phyloP scores from a whole-genome alignment of 2,329 filamentous ascomycete genomes.

The Botrytis fragariae region DNA sequence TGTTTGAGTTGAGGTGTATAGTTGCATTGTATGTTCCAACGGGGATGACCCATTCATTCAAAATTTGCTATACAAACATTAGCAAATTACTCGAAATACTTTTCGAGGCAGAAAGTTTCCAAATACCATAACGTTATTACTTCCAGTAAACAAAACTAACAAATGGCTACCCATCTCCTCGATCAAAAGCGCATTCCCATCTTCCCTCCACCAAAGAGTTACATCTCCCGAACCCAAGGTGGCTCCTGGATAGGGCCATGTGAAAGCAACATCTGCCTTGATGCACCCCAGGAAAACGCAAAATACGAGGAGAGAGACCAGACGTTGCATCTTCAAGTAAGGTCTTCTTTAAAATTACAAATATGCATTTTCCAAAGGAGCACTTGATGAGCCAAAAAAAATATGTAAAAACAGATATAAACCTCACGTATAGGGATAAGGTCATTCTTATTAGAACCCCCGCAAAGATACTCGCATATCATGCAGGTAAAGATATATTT shows the following conservation, averaged over 20 bases:
- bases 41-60: conserved; percentile 14
- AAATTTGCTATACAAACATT: conserved; percentile 4
- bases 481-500: conserved; percentile 3
- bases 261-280: conserved; percentile 17
- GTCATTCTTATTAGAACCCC: not conserved
- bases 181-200: conserved; percentile 15
- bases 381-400: not conserved
- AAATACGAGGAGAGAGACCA: not conserved
- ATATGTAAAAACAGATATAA: not conserved
- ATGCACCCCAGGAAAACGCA: not conserved
- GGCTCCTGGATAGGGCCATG: conserved; percentile 1
- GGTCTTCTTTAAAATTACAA: not conserved
- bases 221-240: conserved; percentile 9
- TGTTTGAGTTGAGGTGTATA: conserved; percentile 9
- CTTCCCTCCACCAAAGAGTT: conserved; percentile 16
- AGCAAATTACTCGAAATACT: not conserved
- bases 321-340: conserved; percentile 15
- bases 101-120: not conserved
- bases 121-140: conserved; percentile 16
- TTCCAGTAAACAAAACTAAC: conserved; percentile 18
- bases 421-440: not conserved
- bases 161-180: conserved; percentile 10
- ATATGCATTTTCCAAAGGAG: conserved; percentile 13
- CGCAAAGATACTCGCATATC: not conserved
- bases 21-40: conserved; percentile 1